phyloP scores from a whole-genome alignment of 306 rosid species.

The Vigna unguiculata region DNA sequence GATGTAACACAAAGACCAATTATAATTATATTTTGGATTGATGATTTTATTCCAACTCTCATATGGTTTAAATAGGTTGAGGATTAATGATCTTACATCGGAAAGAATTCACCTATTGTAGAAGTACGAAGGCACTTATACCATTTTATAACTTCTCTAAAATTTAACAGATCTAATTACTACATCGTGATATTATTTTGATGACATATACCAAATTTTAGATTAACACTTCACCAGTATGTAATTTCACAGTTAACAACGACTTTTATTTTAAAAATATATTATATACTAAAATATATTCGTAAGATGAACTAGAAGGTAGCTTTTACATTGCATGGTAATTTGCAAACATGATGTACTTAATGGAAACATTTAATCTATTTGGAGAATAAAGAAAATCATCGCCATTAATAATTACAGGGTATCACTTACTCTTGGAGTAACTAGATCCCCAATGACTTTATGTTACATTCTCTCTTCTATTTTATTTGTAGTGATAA shows the following conservation, averaged over 20 bases:
- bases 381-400: background rate
- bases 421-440: background rate
- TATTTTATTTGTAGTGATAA: background rate
- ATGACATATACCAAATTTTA: background rate
- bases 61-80: background rate
- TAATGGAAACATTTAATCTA: background rate
- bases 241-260: background rate
- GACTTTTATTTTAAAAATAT: background rate
- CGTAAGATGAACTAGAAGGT: background rate
- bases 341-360: background rate
- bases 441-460: background rate
- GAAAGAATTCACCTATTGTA: background rate
- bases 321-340: background rate
- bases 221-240: background rate
- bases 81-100: slow-evolving; percentile 6
- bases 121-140: background rate
- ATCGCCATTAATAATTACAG: background rate
- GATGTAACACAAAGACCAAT: background rate
- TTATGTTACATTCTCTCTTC: background rate
- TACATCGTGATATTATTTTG: background rate
- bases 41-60: slow-evolving; percentile 2
- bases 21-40: background rate
- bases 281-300: background rate
- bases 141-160: background rate
- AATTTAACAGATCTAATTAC: slow-evolving; percentile 1